These are phyloP conservation scores for Aphanoascus verrucosus DNA, from an alignment of 2,329 filamentous ascomycete species.

Conservation along the genomic window DNA sequence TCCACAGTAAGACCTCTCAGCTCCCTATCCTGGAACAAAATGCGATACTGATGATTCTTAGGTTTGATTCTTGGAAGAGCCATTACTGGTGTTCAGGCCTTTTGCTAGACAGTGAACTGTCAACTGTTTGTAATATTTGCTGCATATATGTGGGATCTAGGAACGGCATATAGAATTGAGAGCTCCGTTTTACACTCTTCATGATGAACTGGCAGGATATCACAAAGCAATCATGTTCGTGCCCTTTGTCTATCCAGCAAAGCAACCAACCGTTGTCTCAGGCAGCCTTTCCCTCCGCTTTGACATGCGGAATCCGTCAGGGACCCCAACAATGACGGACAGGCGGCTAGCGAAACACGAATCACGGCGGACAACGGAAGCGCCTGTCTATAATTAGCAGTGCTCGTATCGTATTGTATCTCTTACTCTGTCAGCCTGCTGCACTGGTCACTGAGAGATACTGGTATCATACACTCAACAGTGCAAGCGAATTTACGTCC, in stretches of 20 bases:
- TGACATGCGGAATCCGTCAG: not conserved
- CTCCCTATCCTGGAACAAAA: no score
- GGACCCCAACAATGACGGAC: not conserved
- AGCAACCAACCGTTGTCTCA: no score
- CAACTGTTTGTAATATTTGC: not conserved
- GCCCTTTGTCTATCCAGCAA: no score
- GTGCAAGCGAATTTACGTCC: not conserved
- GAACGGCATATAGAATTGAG: no score
- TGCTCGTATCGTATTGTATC: not conserved
- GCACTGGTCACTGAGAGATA: no score
- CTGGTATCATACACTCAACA: no score
- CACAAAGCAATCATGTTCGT: no score
- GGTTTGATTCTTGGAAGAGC: constrained; percentile 58
- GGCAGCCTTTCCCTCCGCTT: not conserved
- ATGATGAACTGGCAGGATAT: no score
- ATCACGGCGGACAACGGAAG: not conserved
- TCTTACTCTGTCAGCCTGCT: not conserved
- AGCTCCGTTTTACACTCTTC: no score
- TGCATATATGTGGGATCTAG: not conserved
- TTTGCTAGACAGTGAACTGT: constrained; percentile 43
- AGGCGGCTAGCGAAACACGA: not conserved
- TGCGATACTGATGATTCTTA: constrained; percentile 25
- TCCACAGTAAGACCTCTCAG: constrained; percentile 62
- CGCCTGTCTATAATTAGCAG: not conserved
- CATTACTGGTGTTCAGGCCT: constrained; percentile 68